These are phyloP conservation scores for Tieghemostelium lacteum DNA, from an alignment of 78 protist genomes.

Conservation along the genomic window DNA sequence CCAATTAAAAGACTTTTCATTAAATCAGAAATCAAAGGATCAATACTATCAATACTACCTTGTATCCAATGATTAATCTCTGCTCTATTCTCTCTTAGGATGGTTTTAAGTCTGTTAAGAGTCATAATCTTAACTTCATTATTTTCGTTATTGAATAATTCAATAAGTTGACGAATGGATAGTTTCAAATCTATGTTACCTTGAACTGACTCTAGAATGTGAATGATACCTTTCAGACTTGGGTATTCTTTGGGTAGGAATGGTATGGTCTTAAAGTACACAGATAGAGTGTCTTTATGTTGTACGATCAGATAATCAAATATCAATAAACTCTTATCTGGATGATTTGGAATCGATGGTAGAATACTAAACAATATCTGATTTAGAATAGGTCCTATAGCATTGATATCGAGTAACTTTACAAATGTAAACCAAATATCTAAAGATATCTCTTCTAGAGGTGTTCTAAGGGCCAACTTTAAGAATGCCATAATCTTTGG, in stretches of 20 bases:
- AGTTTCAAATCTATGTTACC: neutral
- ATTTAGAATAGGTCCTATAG: slow-evolving; percentile 60
- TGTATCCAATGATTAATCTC: slow-evolving; percentile 17
- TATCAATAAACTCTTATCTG: slow-evolving; percentile 6
- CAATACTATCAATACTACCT: neutral
- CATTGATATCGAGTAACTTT: slow-evolving; percentile 9
- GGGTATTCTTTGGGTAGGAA: slow-evolving; percentile 47
- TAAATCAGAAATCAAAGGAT: slow-evolving; percentile 13
- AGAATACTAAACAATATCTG: slow-evolving; percentile 28
- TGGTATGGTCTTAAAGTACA: slow-evolving; percentile 49
- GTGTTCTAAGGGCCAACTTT: slow-evolving; percentile 37
- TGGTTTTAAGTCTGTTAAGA: slow-evolving; percentile 3
- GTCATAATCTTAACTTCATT: slow-evolving; percentile 25
- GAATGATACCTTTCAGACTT: neutral
- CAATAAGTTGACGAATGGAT: slow-evolving; percentile 11
- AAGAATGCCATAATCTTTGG: slow-evolving; percentile 79
- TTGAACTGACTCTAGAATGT: neutral
- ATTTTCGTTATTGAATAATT: slow-evolving; percentile 24
- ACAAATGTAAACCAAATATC: slow-evolving; percentile 66
- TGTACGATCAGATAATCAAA: slow-evolving; percentile 49
- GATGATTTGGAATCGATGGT: neutral
- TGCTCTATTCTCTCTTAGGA: neutral
- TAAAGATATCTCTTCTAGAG: slow-evolving; percentile 22
- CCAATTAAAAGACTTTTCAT: slow-evolving; percentile 39
- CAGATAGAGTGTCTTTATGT: neutral